Evolutionary conservation across 192 early-diverging fungal species (phyloP).

Genomic region (Umbelopsis vinacea): DNA sequence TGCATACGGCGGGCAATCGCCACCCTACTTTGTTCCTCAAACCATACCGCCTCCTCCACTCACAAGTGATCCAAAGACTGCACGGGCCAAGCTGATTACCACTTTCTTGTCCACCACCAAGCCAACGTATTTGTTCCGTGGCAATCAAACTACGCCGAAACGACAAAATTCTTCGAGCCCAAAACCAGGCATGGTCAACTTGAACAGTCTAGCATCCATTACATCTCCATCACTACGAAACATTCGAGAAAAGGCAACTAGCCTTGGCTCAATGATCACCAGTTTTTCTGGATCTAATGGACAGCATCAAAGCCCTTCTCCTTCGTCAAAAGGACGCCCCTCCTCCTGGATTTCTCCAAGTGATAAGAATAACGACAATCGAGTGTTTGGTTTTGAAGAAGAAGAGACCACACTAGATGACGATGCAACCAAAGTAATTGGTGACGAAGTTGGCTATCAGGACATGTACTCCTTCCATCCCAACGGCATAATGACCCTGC

Average conservation of each 20-base stretch:
- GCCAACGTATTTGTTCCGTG: constrained; percentile 21
- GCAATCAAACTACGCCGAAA: neutral
- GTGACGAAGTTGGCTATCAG: constrained; percentile 47
- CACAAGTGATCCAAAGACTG: neutral
- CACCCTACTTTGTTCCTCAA: constrained; percentile 13
- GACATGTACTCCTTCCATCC: constrained; percentile 64
- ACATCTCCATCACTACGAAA: constrained; percentile 5
- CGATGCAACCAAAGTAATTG: constrained; percentile 46
- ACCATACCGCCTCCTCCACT: neutral
- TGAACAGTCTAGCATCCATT: neutral
- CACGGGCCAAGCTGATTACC: constrained; percentile 34
- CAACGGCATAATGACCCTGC: constrained; percentile 57
- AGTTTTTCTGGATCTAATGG: constrained; percentile 31
- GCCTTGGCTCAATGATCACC: constrained; percentile 31
- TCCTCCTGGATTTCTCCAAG: constrained; percentile 26
- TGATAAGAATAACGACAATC: constrained; percentile 36
- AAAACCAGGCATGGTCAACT: neutral
- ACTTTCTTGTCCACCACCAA: constrained; percentile 33
- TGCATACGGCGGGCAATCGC: constrained; percentile 14
- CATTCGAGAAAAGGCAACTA: constrained; percentile 34
- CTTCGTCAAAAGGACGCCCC: neutral
- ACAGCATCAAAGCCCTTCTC: constrained; percentile 10
- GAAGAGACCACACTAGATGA: constrained; percentile 35
- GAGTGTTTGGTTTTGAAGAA: constrained; percentile 43
- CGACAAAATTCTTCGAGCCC: neutral